Conservation (phyloP, 2,329 filamentous ascomycete genomes). For the Cyphellophora attinorum region DNA sequence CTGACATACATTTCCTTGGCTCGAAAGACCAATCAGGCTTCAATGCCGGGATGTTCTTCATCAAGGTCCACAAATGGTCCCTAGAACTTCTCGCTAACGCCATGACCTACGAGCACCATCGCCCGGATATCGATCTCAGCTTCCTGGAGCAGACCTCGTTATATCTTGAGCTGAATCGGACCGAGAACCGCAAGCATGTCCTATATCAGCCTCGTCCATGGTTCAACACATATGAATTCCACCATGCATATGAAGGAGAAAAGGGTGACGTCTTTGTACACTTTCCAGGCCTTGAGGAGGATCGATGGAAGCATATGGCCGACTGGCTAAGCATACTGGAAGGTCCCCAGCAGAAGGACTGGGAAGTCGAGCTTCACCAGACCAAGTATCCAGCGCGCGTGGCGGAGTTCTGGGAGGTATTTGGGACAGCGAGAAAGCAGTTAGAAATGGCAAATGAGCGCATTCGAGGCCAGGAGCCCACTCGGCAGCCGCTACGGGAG, state of each 20-base stretch:
- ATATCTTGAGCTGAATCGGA: slow-evolving; percentile 4
- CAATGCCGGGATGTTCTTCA: slow-evolving; percentile 25
- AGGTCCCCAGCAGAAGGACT: slow-evolving; percentile 11
- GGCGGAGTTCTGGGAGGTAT: slow-evolving; percentile 15
- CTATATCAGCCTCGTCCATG: slow-evolving; percentile 8
- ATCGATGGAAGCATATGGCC: slow-evolving; percentile 19
- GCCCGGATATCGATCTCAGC: slow-evolving; percentile 16
- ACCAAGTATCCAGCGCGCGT: slow-evolving; percentile 17
- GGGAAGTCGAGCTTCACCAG: slow-evolving; percentile 18
- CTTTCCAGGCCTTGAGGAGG: slow-evolving; percentile 20
- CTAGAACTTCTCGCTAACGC: slow-evolving; percentile 22
- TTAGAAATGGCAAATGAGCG: not conserved
- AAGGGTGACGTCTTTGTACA: slow-evolving; percentile 23
- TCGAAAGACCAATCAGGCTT: slow-evolving; percentile 25
- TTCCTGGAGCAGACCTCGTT: slow-evolving; percentile 16
- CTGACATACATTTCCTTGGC: slow-evolving; percentile 23
- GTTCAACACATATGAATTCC: slow-evolving; percentile 13
- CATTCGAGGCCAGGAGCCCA: slow-evolving; percentile 1
- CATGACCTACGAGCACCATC: slow-evolving; percentile 18
- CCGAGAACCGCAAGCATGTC: slow-evolving; percentile 1
- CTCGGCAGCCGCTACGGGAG: not conserved
- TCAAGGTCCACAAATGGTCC: slow-evolving; percentile 26
- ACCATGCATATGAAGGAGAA: slow-evolving; percentile 3
- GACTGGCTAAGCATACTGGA: slow-evolving; percentile 20
- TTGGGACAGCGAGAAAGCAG: not conserved